Conservation (phyloP, 2,329 filamentous ascomycete genomes). For the Trichoderma atrobrunneum region DNA sequence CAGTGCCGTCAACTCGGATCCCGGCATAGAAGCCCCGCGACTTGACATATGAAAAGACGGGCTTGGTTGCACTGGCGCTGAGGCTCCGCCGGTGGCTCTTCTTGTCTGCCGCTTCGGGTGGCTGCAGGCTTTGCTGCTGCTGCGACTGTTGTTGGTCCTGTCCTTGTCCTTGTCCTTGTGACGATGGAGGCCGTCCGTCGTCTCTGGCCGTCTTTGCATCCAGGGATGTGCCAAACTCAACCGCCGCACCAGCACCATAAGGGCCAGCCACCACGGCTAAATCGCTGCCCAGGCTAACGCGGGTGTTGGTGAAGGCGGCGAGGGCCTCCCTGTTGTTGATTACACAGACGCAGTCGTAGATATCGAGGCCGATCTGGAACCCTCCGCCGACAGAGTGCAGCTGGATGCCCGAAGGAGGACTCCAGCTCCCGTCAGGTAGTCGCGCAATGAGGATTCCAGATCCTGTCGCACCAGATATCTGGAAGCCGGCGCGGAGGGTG, state of each 20-base stretch:
- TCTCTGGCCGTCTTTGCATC: constrained; percentile 19
- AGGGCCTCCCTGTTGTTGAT: constrained; percentile 77
- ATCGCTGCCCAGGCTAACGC: constrained; percentile 75
- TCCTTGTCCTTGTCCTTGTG: background rate
- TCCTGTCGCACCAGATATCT: constrained; percentile 64
- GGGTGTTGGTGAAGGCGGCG: constrained; percentile 70
- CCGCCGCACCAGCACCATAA: constrained; percentile 67
- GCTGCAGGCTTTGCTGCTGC: constrained; percentile 28
- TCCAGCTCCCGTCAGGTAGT: constrained; percentile 67
- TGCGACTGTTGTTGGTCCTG: background rate
- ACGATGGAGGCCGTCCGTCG: background rate
- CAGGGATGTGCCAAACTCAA: constrained; percentile 54
- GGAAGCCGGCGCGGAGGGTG: constrained; percentile 64
- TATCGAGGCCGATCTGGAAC: constrained; percentile 78
- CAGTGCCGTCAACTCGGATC: constrained; percentile 80
- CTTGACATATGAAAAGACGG: constrained; percentile 73
- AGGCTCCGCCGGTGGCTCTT: constrained; percentile 32
- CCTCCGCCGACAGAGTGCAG: constrained; percentile 77
- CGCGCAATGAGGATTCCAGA: constrained; percentile 64
- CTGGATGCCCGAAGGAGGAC: constrained; percentile 77
- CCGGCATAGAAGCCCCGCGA: constrained; percentile 85
- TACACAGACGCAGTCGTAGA: constrained; percentile 85
- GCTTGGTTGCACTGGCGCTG: constrained; percentile 33
- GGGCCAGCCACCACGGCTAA: constrained; percentile 70
- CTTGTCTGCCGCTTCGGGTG: constrained; percentile 26